Conservation (phyloP, 495 filamentous ascomycete species). For the Aspergillus haitiensis region DNA sequence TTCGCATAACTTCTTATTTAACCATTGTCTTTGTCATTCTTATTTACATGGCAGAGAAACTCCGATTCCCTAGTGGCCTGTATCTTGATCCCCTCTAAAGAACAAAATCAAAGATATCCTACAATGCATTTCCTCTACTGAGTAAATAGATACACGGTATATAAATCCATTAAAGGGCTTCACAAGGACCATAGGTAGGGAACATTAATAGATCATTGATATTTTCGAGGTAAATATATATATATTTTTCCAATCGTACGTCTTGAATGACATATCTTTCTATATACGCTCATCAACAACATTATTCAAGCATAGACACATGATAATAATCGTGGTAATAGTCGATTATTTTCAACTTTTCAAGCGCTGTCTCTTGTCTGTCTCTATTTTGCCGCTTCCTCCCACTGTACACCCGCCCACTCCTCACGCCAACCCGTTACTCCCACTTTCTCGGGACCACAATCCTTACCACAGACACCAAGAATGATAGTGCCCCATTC, state of each 20-base stretch:
- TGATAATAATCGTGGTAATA: not conserved
- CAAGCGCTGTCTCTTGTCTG: not conserved
- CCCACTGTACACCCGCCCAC: constrained; percentile 98
- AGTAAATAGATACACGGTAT: not conserved
- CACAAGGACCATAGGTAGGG: not conserved
- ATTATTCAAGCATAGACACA: constrained; percentile 16
- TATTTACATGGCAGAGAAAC: constrained; percentile 12
- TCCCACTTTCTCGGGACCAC: constrained; percentile 53
- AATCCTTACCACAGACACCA: constrained; percentile 77
- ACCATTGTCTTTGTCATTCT: constrained; percentile 18
- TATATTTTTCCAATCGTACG: constrained; percentile 1
- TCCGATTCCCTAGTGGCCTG: not conserved
- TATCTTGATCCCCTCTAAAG: constrained; percentile 8
- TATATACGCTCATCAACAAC: constrained; percentile 21
- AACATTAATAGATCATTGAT: not conserved
- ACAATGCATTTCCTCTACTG: not conserved
- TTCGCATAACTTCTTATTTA: constrained; percentile 26
- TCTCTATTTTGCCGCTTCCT: constrained; percentile 57
- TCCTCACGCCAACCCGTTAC: constrained; percentile 79
- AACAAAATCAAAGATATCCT: constrained; percentile 7
- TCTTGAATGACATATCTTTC: constrained; percentile 5
- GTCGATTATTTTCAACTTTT: too few relatives aligned
- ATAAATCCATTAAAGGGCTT: not conserved
- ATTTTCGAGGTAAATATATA: not conserved
- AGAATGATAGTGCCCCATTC: constrained; percentile 97